Base-by-base conservation (phyloP, 768 basidiomycete genomes). In the Mycena epipterygia region DNA sequence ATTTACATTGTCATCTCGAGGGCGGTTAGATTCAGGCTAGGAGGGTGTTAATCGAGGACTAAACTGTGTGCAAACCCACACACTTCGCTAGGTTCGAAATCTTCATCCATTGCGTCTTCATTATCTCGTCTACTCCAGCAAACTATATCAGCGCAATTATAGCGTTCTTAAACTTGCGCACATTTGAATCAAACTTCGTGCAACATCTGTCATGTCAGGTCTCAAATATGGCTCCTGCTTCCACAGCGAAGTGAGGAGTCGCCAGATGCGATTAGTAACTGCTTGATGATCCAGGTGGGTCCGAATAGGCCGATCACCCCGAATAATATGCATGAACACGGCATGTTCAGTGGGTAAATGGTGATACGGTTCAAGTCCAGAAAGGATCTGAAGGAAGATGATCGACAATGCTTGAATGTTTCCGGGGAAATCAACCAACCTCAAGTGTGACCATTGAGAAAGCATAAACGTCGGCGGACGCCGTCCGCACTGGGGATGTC, bases 391-490 rank as follows among this genome's bases (percentile, higher is more conserved):
- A 70, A 14, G 13, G 14, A 57, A 9, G 2, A 25, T 13, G n/a
- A 11, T 33, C n/a, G 12, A 7, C 23, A 39, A 21, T 1, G 23
- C 17, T 37, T 21, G 12, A 56, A 12, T 25, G 27, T 6, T 14
- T 14, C 6, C 32, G 13, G 23, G 11, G 17, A 58, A 53, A 17
- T 30, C 16, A 11, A 37, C 39, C 9, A 19, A 67, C 72, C 55
- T 73, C 72, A 2, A 73, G 68, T 1, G 48, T 44, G 21, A 70
- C 56, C 72, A 73, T 73, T 6, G 64, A 49, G 29, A 73, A 62
- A 3, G 72, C 16, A 52, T 73, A 73, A 35, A 73, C 60, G 46
- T 73, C 72, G 2, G 42, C 55, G 6, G 67, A 23, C 13, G 7
- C 12, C 5, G 59, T 64, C 25, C 58, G 23, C 8, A 32, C 41